phyloP scores from a whole-genome alignment of 2,329 filamentous ascomycete genomes.

The Aspergillus proliferans region DNA sequence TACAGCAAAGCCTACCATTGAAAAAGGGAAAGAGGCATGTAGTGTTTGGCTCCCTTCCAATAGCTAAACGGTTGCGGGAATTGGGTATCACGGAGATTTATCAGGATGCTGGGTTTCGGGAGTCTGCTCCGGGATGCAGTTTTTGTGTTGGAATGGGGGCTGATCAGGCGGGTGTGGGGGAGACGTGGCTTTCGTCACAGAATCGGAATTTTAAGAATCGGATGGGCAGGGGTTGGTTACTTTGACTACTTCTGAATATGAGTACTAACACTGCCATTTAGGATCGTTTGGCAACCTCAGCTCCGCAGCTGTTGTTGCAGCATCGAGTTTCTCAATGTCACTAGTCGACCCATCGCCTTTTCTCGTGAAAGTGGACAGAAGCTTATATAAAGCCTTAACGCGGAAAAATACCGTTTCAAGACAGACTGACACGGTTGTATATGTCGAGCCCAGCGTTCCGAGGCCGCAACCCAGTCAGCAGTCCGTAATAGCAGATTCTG shows the following conservation, averaged over 20 bases:
- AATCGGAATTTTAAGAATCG: conserved; percentile 45
- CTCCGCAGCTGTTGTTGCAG: conserved; percentile 44
- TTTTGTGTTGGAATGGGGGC: conserved; percentile 42
- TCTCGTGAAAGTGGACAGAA: conserved; percentile 18
- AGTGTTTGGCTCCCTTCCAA: conserved; percentile 37
- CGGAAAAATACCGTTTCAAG: neutral
- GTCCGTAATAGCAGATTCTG: neutral
- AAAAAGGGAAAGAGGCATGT: conserved; percentile 34
- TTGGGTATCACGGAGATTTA: conserved; percentile 35
- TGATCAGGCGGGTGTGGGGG: conserved; percentile 36
- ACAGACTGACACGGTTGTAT: neutral
- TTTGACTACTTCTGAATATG: neutral
- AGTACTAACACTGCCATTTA: conserved; percentile 5
- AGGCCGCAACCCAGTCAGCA: neutral
- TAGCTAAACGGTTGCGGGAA: conserved; percentile 30
- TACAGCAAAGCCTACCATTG: conserved; percentile 27
- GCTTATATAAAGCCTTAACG: neutral
- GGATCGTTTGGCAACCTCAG: conserved; percentile 41
- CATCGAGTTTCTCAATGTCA: conserved; percentile 42
- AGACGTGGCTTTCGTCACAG: conserved; percentile 42
- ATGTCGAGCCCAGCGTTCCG: neutral
- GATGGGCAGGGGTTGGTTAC: conserved; percentile 35
- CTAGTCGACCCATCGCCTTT: conserved; percentile 33
- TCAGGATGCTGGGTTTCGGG: conserved; percentile 36
- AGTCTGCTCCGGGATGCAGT: conserved; percentile 40